Evolutionary conservation across 495 filamentous ascomycete species (phyloP).

Genomic region (Penicillium bovifimosum): DNA sequence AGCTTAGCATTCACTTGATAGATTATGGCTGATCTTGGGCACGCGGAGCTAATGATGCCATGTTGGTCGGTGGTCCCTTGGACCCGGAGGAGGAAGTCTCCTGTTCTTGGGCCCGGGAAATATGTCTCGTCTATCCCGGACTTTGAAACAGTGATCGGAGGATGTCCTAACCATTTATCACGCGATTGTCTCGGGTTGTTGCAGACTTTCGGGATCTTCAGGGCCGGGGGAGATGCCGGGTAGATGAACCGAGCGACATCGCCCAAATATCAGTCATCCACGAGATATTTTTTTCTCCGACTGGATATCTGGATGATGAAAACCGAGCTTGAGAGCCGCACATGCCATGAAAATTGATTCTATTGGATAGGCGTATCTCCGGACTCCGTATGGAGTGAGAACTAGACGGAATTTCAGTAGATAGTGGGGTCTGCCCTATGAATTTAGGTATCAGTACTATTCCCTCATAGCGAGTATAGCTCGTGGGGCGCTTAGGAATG

Average conservation of each 20-base stretch:
- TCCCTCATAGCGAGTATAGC: neutral
- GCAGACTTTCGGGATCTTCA: constrained; percentile 3
- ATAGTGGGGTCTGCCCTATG: constrained; percentile 13
- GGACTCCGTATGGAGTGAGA: neutral
- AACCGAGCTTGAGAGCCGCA: constrained; percentile 5
- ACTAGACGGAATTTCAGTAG: constrained; percentile 2
- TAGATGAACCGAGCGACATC: neutral
- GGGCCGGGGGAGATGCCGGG: neutral
- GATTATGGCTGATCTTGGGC: neutral
- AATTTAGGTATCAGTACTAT: constrained; percentile 3
- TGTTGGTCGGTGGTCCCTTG: neutral
- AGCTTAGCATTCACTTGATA: constrained; percentile 19
- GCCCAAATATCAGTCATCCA: neutral
- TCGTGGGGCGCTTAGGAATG: neutral
- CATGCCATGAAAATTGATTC: constrained; percentile 18
- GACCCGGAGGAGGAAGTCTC: neutral
- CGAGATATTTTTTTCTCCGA: neutral
- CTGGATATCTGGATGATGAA: neutral
- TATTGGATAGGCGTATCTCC: constrained; percentile 7
- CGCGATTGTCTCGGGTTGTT: neutral
- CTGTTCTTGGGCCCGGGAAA: neutral
- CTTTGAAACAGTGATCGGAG: constrained; percentile 6
- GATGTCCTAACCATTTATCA: constrained; percentile 12
- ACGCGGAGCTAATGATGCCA: neutral
- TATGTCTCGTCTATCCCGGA: constrained; percentile 10